Evolutionary conservation across 2,329 filamentous ascomycete genomes (phyloP), one percentile per base, ranked within the genome.

Genomic region (Diaporthe sp.): DNA sequence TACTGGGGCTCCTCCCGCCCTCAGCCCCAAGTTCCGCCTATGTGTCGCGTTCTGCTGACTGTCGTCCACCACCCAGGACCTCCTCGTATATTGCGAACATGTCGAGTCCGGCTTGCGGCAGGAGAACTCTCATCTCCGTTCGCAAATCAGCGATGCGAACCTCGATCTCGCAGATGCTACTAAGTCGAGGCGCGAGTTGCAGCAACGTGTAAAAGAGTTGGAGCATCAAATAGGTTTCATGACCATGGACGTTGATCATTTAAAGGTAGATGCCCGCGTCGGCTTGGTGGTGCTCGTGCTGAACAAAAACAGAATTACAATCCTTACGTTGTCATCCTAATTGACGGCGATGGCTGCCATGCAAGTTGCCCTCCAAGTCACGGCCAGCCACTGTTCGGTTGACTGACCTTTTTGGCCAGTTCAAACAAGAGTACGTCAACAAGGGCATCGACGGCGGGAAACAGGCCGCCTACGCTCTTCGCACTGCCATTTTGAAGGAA

Each of bases 271-370:
- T 72, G 68, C 72, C 73, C 77, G 75, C 55, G 73, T 74, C 47
- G 49, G 53, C 39, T 70, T 49, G 75, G 73, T 73, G 76, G 73
- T 73, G 74, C 28, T 37, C 47, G 72, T 15, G 76, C 76, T 75
- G 63, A 77, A 77, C 79, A 81, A 75, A 79, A 77, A 65, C 79
- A 91, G 88, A 87, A 85, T 75, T 85, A 84, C 68, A 92, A 92
- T 82, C 86, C 88, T 55, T 93, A 93, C 81, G 85, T 92, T 79
- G 82, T 90, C 78, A 87, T 92, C 53, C 81, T 92, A 78, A 88
- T 93, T 78, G 92, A 93, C 81, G 92, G 91, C 51, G 89, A 93
- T 81, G 90, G 90, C 60, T 86, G 75, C 61, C 75, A 76, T 72
- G 75, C 75, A 75, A 73, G 75, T 57, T 53, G 34, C 55, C 9